Evolutionary conservation across 257 asterid species (phyloP), one percentile per base, ranked within the genome.

Genomic region (Ballota nigra): DNA sequence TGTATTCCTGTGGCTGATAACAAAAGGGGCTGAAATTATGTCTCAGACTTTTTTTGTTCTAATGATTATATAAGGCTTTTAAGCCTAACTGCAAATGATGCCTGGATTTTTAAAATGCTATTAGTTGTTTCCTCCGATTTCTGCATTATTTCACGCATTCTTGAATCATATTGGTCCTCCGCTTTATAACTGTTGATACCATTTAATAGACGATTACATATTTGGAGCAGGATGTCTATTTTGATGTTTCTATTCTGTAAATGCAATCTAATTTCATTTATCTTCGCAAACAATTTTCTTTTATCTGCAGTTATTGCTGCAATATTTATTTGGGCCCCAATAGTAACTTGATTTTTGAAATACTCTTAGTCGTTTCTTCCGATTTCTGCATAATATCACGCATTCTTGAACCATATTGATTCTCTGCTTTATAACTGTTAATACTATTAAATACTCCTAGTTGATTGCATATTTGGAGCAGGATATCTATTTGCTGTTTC

Each of bases 241-340:
- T 20, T 66, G 43, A 43, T 57, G 43, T 49, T 73, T 74, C 73
- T 60, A 41, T 40, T 55, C 38, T 10, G 16, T 63, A 57, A 20
- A 51, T 20, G 60, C 60, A 40, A 78, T 60, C 11, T 5, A 8
- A 13, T 68, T 49, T 4, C 65, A 26, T 68, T 62, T 49, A 20
- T 64, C 51, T 28, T 47, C 67, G 23, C 8, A 15, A 57, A 61
- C 65, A 56, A 75, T 72, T 71, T 64, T 68, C 69, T 70, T 63
- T 45, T 29, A n/a, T 45, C 77, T 66, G 79, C 75, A 71, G 83
- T 70, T 63, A 63, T 63, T 63, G 72, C 77, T 77, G 70, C 75
- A 64, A 57, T 74, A 69, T 67, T 45, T 82, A 57, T 70, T 41
- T 74, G 79, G 70, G 78, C 69, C 33, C 66, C 53, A 73, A 33